Evolutionary conservation across 164 flowering plant genomes (phyloP).

Genomic region (Aristolochia fimbriata): DNA sequence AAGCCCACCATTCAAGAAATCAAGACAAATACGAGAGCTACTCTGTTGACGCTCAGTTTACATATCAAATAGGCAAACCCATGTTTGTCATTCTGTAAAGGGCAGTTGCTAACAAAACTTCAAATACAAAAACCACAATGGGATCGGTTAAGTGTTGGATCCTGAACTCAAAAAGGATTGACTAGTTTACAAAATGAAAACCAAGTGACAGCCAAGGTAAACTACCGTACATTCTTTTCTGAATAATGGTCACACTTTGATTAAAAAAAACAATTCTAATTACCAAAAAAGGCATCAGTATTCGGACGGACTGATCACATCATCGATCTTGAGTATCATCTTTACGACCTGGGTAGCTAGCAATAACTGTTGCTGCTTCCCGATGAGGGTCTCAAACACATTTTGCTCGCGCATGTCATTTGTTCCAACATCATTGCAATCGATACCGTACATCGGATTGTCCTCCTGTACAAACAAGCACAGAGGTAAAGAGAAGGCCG

Average conservation of each 20-base stretch:
- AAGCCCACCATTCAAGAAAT: too few relatives aligned
- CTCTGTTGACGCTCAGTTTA: too few relatives aligned
- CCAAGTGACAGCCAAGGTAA: not conserved
- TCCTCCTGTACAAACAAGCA: conserved; percentile 47
- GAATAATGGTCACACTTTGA: not conserved
- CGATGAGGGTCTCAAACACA: conserved; percentile 89
- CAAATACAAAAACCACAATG: too few relatives aligned
- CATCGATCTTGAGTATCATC: conserved; percentile 95
- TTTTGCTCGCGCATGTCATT: conserved; percentile 94
- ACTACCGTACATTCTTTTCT: not conserved
- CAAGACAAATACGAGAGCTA: too few relatives aligned
- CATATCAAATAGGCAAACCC: too few relatives aligned
- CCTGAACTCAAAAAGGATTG: not conserved
- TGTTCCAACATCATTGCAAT: conserved; percentile 96
- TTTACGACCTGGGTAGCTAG: conserved; percentile 97
- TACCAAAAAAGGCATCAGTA: conserved; percentile 29
- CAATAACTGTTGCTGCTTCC: conserved; percentile 91
- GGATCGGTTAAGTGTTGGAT: too few relatives aligned
- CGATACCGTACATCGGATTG: conserved; percentile 70
- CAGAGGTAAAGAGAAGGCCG: too few relatives aligned
- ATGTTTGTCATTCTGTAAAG: too few relatives aligned
- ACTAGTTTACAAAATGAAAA: not conserved
- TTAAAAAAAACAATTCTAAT: not conserved
- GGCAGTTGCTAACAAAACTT: too few relatives aligned
- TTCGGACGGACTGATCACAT: conserved; percentile 72